Percentiles rank a stretch among this genome's conserved stretches.
Evolutionary conservation across 495 filamentous ascomycete species (phyloP).

Genomic region (Podospora comata): DNA sequence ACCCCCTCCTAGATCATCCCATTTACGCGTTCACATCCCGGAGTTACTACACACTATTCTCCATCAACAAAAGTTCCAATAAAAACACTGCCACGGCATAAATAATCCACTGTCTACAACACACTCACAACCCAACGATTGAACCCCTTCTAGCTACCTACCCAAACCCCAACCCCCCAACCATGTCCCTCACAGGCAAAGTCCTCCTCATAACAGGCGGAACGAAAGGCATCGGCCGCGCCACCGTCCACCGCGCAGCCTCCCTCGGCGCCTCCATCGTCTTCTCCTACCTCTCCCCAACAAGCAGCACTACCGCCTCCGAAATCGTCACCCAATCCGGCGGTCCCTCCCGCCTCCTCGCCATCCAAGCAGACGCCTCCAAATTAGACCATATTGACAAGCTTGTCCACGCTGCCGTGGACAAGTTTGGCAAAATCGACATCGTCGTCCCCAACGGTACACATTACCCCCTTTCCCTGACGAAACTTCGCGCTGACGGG

Average conservation of each 20-base stretch:
- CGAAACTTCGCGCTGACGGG: too few relatives aligned
- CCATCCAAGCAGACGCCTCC: constrained; percentile 62
- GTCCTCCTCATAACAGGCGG: constrained; percentile 64
- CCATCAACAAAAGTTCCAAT: background rate
- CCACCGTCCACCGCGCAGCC: constrained; percentile 54
- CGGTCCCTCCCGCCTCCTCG: constrained; percentile 50
- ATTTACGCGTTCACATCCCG: background rate
- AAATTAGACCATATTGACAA: constrained; percentile 55
- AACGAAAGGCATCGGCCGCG: constrained; percentile 64
- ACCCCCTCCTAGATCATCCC: background rate
- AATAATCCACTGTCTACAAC: background rate
- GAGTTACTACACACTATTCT: background rate
- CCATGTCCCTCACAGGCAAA: constrained; percentile 52
- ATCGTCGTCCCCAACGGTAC: constrained; percentile 55
- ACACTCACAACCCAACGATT: background rate
- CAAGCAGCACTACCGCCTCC: constrained; percentile 50
- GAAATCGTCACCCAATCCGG: constrained; percentile 55
- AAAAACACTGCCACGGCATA: background rate
- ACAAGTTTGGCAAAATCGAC: constrained; percentile 64
- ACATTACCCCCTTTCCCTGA: background rate
- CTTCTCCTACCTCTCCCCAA: constrained; percentile 58
- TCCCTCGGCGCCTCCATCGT: constrained; percentile 60
- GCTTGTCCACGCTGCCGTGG: constrained; percentile 60
- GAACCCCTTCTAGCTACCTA: too few relatives aligned
- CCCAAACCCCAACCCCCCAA: background rate